Base-by-base conservation (phyloP, 2,329 filamentous ascomycete genomes). In the Shiraia bambusicola region DNA sequence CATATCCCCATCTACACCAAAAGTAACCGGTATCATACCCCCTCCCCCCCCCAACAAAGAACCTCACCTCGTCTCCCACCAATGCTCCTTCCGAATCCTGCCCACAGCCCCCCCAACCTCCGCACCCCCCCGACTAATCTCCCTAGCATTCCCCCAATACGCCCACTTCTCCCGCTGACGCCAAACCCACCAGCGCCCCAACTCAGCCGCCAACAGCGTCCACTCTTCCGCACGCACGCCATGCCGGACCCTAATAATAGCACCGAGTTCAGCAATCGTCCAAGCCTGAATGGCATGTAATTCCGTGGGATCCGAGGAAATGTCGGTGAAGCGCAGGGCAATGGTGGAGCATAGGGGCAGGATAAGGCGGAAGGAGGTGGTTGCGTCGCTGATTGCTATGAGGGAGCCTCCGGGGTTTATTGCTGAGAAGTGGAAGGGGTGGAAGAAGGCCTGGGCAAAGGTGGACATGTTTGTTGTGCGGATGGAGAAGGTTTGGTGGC, bases 141-240 rank as follows among this genome's bases (percentile, higher is more conserved):
- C 47, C 9, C 47, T 35, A 8, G 50, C 45, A 17, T 42, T 45
- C 3, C 45, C 45, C 50, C 50, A 53, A n/a, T 53, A 53, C 6
- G 42, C 45, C 50, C 50, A 53, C 13, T 47, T 46, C 3, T 22
- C 40, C 9, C 45, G 31, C 24, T 53, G 50, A n/a, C 50, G 19
- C 50, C 50, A 53, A 9, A 53, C 44, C 50, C 50, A 53, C 50
- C 50, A 53, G 3, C 50, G 42, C 0, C 50, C 50, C 17, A 53
- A 33, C 14, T 50, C 47, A 19, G 42, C 47, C 3, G 47, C 47
- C n/a, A 53, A 25, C 8, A 28, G 19, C 9, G 29, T 47, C 50
- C 50, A 53, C 7, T 53, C 44, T 12, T 34, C 40, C 12, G 50
- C 50, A 12, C 37, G 34, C 1, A 31, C 33, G 6, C 50, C 45